These are phyloP conservation scores for Hibiscus tridactylites DNA, from an alignment of 345 rosid genomes.

Conservation along the genomic window DNA sequence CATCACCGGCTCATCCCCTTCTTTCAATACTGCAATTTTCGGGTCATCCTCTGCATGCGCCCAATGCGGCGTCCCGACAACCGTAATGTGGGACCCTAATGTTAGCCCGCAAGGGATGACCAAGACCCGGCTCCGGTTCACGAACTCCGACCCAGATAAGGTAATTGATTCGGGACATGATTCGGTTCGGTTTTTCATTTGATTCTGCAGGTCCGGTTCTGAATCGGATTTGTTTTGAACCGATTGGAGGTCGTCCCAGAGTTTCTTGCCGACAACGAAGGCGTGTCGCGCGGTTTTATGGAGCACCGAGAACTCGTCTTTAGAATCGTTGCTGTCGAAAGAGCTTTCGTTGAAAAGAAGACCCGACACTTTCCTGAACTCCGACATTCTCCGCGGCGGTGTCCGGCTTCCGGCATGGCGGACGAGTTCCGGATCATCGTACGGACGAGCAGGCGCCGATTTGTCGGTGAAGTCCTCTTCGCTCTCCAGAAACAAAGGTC, in stretches of 20 bases:
- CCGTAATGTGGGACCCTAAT: conserved; percentile 50
- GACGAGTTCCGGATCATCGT: neutral
- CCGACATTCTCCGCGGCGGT: conserved; percentile 22
- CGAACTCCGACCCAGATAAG: conserved; percentile 43
- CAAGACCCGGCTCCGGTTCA: conserved; percentile 34
- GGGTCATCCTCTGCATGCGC: conserved; percentile 56
- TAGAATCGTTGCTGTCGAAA: conserved; percentile 21
- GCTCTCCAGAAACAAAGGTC: conserved; percentile 22
- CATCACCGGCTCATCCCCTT: conserved; percentile 43
- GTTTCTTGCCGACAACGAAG: conserved; percentile 49
- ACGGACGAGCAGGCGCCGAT: conserved; percentile 11
- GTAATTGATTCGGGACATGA: conserved; percentile 51
- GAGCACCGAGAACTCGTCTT: conserved; percentile 50
- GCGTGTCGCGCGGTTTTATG: conserved; percentile 49
- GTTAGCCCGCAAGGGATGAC: conserved; percentile 60
- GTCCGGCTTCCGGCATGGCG: neutral
- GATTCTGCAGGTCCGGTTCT: conserved; percentile 1
- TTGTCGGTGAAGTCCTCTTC: conserved; percentile 10
- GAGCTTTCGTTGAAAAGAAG: conserved; percentile 37
- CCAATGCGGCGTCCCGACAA: conserved; percentile 53
- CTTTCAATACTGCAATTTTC: conserved; percentile 30
- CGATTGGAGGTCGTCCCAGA: conserved; percentile 45
- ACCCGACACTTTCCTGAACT: conserved; percentile 34
- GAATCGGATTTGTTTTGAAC: conserved; percentile 13
- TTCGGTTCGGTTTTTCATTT: conserved; percentile 20